Conservation (phyloP, 1,139 yeast species). For the Magnusiomyces paraingens region DNA sequence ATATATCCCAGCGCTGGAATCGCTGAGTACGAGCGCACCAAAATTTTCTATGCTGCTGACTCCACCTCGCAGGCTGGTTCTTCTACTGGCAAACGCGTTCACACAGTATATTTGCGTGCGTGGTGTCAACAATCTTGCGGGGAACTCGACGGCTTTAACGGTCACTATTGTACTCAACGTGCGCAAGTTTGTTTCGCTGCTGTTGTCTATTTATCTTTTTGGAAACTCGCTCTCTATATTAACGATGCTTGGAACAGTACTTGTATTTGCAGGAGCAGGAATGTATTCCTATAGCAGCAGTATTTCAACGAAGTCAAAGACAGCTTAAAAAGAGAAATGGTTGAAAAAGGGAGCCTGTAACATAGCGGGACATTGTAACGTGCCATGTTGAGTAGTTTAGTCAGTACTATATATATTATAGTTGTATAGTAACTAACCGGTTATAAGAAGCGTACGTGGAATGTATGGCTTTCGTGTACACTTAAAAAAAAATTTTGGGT, state of each 20-base stretch:
- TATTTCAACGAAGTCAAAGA: neutral
- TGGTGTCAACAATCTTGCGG: slow-evolving; percentile 60
- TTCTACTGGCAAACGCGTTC: slow-evolving; percentile 41
- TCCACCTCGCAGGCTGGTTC: slow-evolving; percentile 21
- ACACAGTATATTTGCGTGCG: slow-evolving; percentile 61
- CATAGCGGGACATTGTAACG: too few relatives aligned
- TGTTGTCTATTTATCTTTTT: slow-evolving; percentile 48
- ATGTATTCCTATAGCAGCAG: slow-evolving; percentile 34
- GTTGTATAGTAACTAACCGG: too few relatives aligned
- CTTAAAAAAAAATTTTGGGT: too few relatives aligned
- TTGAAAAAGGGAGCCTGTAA: neutral
- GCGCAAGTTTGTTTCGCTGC: slow-evolving; percentile 54
- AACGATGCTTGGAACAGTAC: slow-evolving; percentile 42
- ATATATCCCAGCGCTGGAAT: too few relatives aligned
- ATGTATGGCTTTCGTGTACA: too few relatives aligned
- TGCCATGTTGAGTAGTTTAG: too few relatives aligned
- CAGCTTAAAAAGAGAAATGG: slow-evolving; percentile 5
- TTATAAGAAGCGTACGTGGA: too few relatives aligned
- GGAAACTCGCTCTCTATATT: slow-evolving; percentile 37
- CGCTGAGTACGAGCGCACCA: too few relatives aligned
- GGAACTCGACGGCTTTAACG: slow-evolving; percentile 52
- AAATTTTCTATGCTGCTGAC: neutral
- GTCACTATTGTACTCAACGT: slow-evolving; percentile 53
- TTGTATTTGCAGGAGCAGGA: slow-evolving; percentile 51
- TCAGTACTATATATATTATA: too few relatives aligned